Conservation (phyloP, 106 monocot species). For the Hemerocallis citrina region DNA sequence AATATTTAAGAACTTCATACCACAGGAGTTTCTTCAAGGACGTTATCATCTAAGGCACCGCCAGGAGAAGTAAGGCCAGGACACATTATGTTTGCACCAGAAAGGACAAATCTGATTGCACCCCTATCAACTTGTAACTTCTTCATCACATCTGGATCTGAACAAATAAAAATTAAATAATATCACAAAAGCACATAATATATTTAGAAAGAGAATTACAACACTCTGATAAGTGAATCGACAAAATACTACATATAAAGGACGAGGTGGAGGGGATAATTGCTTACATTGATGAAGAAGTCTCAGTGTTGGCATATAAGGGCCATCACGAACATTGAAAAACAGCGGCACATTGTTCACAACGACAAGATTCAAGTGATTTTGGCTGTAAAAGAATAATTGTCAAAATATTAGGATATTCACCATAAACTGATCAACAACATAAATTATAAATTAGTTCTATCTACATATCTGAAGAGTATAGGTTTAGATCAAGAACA, state of each 20-base stretch:
- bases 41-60: constrained; percentile 68
- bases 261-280: background rate
- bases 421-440: too few relatives aligned
- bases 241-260: background rate
- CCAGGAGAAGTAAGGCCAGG: constrained; percentile 96
- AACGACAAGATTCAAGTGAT: constrained; percentile 94
- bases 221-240: background rate
- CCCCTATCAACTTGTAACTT: constrained; percentile 96
- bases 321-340: constrained; percentile 97
- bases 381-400: constrained; percentile 56
- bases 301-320: constrained; percentile 98
- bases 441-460: too few relatives aligned
- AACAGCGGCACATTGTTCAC: constrained; percentile 96
- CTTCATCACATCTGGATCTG: constrained; percentile 97
- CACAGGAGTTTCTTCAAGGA: constrained; percentile 77
- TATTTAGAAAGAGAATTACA: background rate
- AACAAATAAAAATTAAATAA: constrained; percentile 1
- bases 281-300: constrained; percentile 96
- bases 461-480: too few relatives aligned
- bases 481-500: too few relatives aligned
- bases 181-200: background rate
- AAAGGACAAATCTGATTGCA: constrained; percentile 90
- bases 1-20: constrained; percentile 21
- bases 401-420: background rate
- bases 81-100: constrained; percentile 99